Base-by-base conservation (phyloP, 371 early-diverging fungal genomes). In the Batrachochytrium dendrobatidis region DNA sequence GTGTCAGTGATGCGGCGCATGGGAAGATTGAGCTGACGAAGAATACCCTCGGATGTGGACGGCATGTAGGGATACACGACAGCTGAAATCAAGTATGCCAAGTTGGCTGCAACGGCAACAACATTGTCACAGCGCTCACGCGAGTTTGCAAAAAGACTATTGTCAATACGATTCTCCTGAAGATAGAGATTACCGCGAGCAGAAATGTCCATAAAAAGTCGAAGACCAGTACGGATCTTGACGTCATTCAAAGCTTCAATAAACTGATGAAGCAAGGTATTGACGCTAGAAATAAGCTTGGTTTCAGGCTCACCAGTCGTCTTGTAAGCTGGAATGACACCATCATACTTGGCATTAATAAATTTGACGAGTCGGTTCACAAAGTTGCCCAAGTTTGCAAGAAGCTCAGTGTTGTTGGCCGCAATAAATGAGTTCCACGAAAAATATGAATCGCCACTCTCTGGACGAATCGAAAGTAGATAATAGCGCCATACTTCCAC, bases 311-410 rank as follows among this genome's bases (percentile, higher is more conserved):
- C 75, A 24, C 79, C 80, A 22, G 60, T 62, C 25, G 72, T 51
- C 22, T 68, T 62, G 43, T 80, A 82, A 24, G 74, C 68, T n/a
- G 96, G 94, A 24, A 92, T 69, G 2, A 83, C 73, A 31, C 85
- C 77, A 28, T 87, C 86, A 70, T 91, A 92, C 70, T 94, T 97
- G 49, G 91, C 68, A 34, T 71, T 73, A 35, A 93, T 79, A 77
- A 94, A 99, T 74, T 96, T 96, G 72, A 99, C 81, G 26, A 92
- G 89, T 63, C 99, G 88, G 80, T 98, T 98, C 67, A 93, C 91
- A 75, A 99, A 91, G 87, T 99, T 99, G 61, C 99, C 99, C 17
- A 99, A 69, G 73, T 98, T 99, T 59, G 92, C 92, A 43, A 99
- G 82, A 49, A 99, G 81, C 77, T 98, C 99, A 66, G 79, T 83